Evolutionary conservation across 1,139 yeast species (phyloP).

Genomic region (Hansenula lynferdii): DNA sequence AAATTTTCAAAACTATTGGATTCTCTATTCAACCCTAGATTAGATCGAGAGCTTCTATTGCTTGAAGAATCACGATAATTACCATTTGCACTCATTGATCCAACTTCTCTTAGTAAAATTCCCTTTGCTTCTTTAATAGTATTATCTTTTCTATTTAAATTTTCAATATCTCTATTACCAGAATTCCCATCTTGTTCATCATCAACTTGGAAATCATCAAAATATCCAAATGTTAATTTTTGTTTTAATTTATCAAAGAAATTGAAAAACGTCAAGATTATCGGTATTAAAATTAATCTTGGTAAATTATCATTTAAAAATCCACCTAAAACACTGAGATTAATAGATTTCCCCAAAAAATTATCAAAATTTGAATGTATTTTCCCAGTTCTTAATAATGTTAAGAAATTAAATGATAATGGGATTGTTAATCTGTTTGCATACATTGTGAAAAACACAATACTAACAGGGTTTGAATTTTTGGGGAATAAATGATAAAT

Average conservation of each 20-base stretch:
- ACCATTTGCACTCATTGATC: conserved; percentile 2
- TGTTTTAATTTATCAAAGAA: conserved; percentile 62
- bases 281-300: conserved; percentile 64
- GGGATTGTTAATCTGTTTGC: conserved; percentile 83
- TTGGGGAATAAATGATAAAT: conserved; percentile 68
- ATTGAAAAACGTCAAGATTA: conserved; percentile 57
- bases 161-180: conserved; percentile 28
- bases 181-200: conserved; percentile 24
- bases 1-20: background rate
- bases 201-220: conserved; percentile 48
- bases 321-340: conserved; percentile 69
- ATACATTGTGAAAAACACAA: conserved; percentile 75
- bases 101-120: conserved; percentile 21
- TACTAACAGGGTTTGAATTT: conserved; percentile 70
- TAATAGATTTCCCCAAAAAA: conserved; percentile 73
- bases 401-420: conserved; percentile 71
- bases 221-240: conserved; percentile 33
- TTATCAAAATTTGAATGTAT: conserved; percentile 34
- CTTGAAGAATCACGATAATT: background rate
- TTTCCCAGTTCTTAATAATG: conserved; percentile 44
- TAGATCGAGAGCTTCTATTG: background rate
- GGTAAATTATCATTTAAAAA: conserved; percentile 74
- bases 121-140: conserved; percentile 22
- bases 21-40: background rate
- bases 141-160: conserved; percentile 9